Base-by-base conservation (phyloP, 129 eudicot genomes). In the Helianthus tuberosus region DNA sequence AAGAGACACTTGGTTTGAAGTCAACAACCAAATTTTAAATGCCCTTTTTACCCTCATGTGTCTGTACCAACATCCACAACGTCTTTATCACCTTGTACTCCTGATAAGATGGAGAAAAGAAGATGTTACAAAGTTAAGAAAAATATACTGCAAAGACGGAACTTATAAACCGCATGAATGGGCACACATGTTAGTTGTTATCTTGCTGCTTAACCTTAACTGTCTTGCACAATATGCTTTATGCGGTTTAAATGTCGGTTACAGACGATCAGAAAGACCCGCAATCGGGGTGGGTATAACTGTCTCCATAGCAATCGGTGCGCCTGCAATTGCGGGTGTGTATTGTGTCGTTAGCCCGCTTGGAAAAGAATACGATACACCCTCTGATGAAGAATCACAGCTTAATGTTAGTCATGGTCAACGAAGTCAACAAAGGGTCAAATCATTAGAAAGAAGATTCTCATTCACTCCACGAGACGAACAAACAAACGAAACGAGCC, bases 131-230 rank as follows among this genome's bases (percentile, higher is more conserved):
- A 88, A 73, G 72, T 81, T 93, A 5, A 82, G 98, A 71, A 84
- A 88, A 68, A 16, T 78, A 71, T 93, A 93, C 81, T 93, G 98
- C 89, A 90, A 93, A 73, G 73, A 90, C 36, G 98, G 96, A 25
- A 86, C 96, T 9, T 93, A 93, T 54, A 93, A 93, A 60, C 98
- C 98, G 54, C 91, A 93, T 25, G 98, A 93, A 64, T 93, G 98
- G 96, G 82, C 90, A 13, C 98, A 93, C 75, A 90, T 93, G 91
- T 83, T 93, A 86, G 92, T 86, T 35, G 98, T 93, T 53, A 64
- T 93, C 17, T 11, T 63, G 65, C 68, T 93, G 6, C 95, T 93
- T 6, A 87, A 93, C 73, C 54, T 93, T 11, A 93, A 93, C 75
- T 93, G 98, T 65, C 77, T 93, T 74, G 98, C 98, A 16, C 98